Conservation (phyloP, 2,329 filamentous ascomycete genomes). For the Stagonosporopsis rhizophila region DNA sequence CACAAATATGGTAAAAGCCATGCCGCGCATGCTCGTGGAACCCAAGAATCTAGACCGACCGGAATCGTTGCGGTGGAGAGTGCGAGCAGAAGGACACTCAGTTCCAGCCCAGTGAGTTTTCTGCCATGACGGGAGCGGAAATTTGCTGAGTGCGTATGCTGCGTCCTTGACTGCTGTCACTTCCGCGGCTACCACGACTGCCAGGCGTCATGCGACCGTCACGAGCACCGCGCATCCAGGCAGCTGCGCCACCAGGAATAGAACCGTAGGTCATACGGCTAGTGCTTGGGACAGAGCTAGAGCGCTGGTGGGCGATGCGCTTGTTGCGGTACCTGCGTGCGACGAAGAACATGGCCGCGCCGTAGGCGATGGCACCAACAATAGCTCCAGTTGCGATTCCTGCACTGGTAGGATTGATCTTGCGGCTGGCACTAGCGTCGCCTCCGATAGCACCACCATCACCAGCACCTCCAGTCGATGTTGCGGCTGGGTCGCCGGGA, state of each 20-base stretch:
- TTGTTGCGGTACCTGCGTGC: slow-evolving; percentile 90
- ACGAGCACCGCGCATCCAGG: slow-evolving; percentile 57
- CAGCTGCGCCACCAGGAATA: slow-evolving; percentile 54
- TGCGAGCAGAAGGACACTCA: slow-evolving; percentile 54
- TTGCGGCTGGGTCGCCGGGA: slow-evolving; percentile 48
- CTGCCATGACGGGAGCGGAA: slow-evolving; percentile 86
- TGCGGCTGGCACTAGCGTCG: slow-evolving; percentile 61
- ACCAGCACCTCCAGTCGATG: slow-evolving; percentile 42
- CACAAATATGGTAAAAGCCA: slow-evolving; percentile 15
- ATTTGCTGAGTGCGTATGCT: slow-evolving; percentile 75
- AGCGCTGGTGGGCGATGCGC: slow-evolving; percentile 76
- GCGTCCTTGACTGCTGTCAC: slow-evolving; percentile 68
- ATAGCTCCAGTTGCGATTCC: slow-evolving; percentile 79
- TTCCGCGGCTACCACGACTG: slow-evolving; percentile 49
- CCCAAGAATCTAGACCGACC: slow-evolving; percentile 21
- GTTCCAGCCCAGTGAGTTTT: slow-evolving; percentile 97
- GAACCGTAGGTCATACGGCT: slow-evolving; percentile 56
- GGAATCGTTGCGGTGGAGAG: not conserved
- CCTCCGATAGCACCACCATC: slow-evolving; percentile 59
- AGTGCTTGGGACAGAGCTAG: slow-evolving; percentile 78
- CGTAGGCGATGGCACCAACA: slow-evolving; percentile 82
- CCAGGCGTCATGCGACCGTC: slow-evolving; percentile 49
- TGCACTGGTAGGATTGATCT: slow-evolving; percentile 68
- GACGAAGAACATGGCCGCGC: slow-evolving; percentile 92
- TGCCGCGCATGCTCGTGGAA: not conserved